Percentiles rank a stretch among this genome's conserved stretches.
These are phyloP conservation scores for Phallus indusiatus DNA, from an alignment of 768 basidiomycete genomes.

Conservation along the genomic window DNA sequence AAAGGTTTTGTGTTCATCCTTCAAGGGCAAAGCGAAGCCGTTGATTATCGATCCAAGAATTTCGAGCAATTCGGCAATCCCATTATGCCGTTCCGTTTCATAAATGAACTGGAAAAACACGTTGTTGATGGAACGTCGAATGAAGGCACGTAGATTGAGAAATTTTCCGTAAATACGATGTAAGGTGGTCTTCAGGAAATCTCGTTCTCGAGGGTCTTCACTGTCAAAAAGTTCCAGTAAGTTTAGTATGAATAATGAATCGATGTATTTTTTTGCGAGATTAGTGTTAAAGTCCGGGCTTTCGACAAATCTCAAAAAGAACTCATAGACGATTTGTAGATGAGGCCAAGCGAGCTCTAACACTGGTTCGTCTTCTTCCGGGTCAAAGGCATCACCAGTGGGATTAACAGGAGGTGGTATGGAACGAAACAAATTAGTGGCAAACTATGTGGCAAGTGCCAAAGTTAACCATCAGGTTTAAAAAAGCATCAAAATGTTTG, in stretches of 20 bases:
- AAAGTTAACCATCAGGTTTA: conserved; percentile 8
- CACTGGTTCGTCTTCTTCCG: conserved; percentile 98
- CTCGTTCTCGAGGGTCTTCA: conserved; percentile 97
- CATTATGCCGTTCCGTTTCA: conserved; percentile 98
- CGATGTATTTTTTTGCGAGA: conserved; percentile 94
- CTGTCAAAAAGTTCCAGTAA: conserved; percentile 97
- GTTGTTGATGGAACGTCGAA: conserved; percentile 97
- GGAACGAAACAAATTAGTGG: conserved; percentile 95
- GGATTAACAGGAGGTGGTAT: conserved; percentile 99
- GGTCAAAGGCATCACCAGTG: conserved; percentile 96
- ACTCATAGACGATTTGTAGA: conserved; percentile 98
- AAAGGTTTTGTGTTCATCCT: conserved; percentile 99
- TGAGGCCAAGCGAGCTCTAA: conserved; percentile 99
- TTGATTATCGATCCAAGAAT: conserved; percentile 99
- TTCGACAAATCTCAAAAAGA: conserved; percentile 98
- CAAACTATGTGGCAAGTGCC: conserved; percentile 53
- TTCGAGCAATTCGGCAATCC: conserved; percentile 95
- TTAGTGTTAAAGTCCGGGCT: conserved; percentile 98
- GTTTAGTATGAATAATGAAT: conserved; percentile 91
- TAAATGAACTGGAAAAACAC: conserved; percentile 99
- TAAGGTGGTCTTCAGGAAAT: conserved; percentile 97
- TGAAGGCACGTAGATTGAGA: conserved; percentile 96
- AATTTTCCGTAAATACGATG: conserved; percentile 99
- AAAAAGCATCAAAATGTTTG: background rate
- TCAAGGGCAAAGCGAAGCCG: conserved; percentile 94